Base-by-base conservation (phyloP, 345 rosid genomes). In the Jatropha curcas region DNA sequence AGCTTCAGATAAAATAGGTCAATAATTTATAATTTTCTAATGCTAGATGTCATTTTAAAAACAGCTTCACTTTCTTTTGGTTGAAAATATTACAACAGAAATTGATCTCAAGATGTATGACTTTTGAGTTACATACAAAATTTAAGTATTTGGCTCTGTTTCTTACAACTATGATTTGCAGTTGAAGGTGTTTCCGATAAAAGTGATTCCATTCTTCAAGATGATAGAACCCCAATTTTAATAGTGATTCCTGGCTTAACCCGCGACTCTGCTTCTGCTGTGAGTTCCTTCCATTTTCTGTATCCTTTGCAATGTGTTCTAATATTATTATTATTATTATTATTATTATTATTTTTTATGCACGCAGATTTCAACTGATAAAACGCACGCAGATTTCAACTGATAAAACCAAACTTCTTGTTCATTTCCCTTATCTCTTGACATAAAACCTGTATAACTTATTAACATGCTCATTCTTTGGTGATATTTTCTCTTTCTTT, bases 201-300 rank as follows among this genome's bases (percentile, higher is more conserved):
- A 72, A 72, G 60, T 60, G 73, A 72, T 33, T 57, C 74, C 5
- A 28, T 72, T 68, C 75, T 52, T 1, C 69, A 46, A 55, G 69
- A 78, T 46, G 82, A 77, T 51, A 74, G 68, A 33, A 73, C 82
- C 75, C 88, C 88, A 35, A 81, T 83, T 70, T 71, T 75, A 65
- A 74, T 83, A 48, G 83, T 85, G 67, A 75, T 81, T 81, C 88
- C 88, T 70, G 86, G 88, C 33, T 85, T 85, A 75, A 83, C 88
- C 10, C 83, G 88, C n/a, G 88, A 85, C 68, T 85, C 88, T 13
- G 39, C 70, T 73, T 55, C 83, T n/a, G 62, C 85, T 72, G 86
- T 85, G 77, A 79, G 82, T 67, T 43, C 27, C 37, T 27, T 48
- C n/a, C 52, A 55, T 35, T 25, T 34, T 59, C 34, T 33, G 13